These are phyloP conservation scores for Plantago lanceolata DNA, from an alignment of 305 asterid species.

Conservation along the genomic window DNA sequence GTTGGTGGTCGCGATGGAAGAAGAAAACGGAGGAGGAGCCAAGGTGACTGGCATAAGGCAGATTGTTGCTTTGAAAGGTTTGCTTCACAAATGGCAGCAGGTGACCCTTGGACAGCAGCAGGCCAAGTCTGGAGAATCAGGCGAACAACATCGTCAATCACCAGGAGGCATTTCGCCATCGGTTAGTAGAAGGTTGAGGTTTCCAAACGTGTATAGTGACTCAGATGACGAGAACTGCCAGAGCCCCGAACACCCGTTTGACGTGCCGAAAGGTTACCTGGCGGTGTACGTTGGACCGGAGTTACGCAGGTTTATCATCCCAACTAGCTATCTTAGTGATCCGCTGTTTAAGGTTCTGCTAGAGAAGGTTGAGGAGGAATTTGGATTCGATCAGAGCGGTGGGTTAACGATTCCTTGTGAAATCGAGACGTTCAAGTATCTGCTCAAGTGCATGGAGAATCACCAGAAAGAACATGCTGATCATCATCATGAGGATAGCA, in stretches of 20 bases:
- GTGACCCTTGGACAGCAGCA: slow-evolving; percentile 36
- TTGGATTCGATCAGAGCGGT: slow-evolving; percentile 61
- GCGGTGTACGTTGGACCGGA: slow-evolving; percentile 70
- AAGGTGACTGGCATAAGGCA: slow-evolving; percentile 55
- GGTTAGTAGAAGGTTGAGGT: slow-evolving; percentile 44
- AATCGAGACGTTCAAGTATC: slow-evolving; percentile 56
- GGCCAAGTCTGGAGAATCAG: slow-evolving; percentile 5
- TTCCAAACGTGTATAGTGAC: slow-evolving; percentile 33
- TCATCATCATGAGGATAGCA: too few relatives aligned
- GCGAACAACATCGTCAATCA: neutral
- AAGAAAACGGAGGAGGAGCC: slow-evolving; percentile 37
- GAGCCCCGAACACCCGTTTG: slow-evolving; percentile 54
- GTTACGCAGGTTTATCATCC: slow-evolving; percentile 65
- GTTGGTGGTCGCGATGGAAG: slow-evolving; percentile 37
- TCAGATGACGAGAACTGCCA: slow-evolving; percentile 64
- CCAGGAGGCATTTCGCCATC: slow-evolving; percentile 53
- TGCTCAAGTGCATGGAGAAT: slow-evolving; percentile 42
- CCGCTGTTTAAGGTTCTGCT: slow-evolving; percentile 57
- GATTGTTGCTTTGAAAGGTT: slow-evolving; percentile 52
- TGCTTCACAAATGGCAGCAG: slow-evolving; percentile 59
- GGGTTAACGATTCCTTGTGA: slow-evolving; percentile 70
- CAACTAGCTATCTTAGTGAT: slow-evolving; percentile 59
- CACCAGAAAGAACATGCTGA: slow-evolving; percentile 35
- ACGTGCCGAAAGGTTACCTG: slow-evolving; percentile 56
- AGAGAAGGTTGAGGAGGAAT: slow-evolving; percentile 73